Percentiles rank a stretch among this genome's conserved stretches.
Evolutionary conservation across 176 grass and related monocot species (phyloP).

Genomic region (Oryza officinalis): DNA sequence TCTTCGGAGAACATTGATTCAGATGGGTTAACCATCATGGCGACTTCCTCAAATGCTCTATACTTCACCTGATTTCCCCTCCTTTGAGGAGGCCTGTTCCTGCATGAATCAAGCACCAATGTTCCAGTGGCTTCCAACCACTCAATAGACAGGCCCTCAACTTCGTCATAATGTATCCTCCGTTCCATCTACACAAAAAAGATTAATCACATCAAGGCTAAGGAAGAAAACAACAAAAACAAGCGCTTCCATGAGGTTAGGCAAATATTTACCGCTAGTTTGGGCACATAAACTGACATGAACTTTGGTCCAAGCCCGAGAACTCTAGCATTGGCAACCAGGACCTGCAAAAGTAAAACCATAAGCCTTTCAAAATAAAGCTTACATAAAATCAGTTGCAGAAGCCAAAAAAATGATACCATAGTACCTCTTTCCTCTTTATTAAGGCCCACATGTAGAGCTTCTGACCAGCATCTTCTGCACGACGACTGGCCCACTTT

Average conservation of each 20-base stretch:
- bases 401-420: conserved; percentile 19
- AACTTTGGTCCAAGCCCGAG: conserved; percentile 91
- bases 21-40: conserved; percentile 68
- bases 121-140: conserved; percentile 88
- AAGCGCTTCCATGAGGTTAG: conserved; percentile 7
- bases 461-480: conserved; percentile 84
- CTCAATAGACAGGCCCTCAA: conserved; percentile 66
- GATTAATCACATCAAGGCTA: conserved; percentile 19
- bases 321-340: conserved; percentile 76
- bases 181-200: conserved; percentile 73
- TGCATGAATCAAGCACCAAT: conserved; percentile 70
- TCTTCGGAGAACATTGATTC: conserved; percentile 44
- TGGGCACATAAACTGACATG: conserved; percentile 86
- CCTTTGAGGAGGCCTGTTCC: conserved; percentile 51
- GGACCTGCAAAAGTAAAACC: conserved; percentile 54
- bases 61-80: conserved; percentile 49
- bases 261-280: conserved; percentile 66
- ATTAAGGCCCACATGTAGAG: conserved; percentile 89
- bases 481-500: conserved; percentile 73
- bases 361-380: conserved; percentile 28
- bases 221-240: neutral
- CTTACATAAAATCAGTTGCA: neutral
- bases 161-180: conserved; percentile 94
- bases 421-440: conserved; percentile 77
- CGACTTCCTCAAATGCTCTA: conserved; percentile 71